A percentile compares a stretch with the other conserved stretches of the same genome.
phyloP scores from a whole-genome alignment of 768 basidiomycete genomes.

The Pleurotus citrinopileatus region DNA sequence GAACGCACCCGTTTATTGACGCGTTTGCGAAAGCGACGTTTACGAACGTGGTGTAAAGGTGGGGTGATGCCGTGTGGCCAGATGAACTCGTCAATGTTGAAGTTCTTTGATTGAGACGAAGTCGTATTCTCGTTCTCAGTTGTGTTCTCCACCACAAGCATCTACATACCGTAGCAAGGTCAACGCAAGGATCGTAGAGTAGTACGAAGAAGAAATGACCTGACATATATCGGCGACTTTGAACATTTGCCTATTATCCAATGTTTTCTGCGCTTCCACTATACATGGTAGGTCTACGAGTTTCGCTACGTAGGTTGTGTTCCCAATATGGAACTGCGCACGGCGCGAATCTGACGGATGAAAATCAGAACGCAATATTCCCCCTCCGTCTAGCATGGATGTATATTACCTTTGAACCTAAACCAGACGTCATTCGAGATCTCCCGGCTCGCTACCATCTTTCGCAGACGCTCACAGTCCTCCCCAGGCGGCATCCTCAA shows the following conservation, averaged over 20 bases:
- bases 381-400: neutral
- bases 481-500: slow-evolving; percentile 84
- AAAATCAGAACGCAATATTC: slow-evolving; percentile 6
- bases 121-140: slow-evolving; percentile 68
- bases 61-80: slow-evolving; percentile 97
- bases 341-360: slow-evolving; percentile 73
- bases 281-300: slow-evolving; percentile 95
- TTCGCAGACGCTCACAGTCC: slow-evolving; percentile 74
- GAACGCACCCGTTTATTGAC: slow-evolving; percentile 72
- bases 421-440: slow-evolving; percentile 88
- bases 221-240: slow-evolving; percentile 99
- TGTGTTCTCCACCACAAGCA: slow-evolving; percentile 85
- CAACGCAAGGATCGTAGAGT: slow-evolving; percentile 12
- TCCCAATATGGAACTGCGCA: slow-evolving; percentile 85
- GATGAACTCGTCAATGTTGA: slow-evolving; percentile 94
- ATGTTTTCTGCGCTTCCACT: slow-evolving; percentile 91
- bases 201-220: slow-evolving; percentile 39
- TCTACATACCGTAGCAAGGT: slow-evolving; percentile 43
- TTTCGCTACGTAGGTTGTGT: slow-evolving; percentile 81
- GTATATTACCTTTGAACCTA: slow-evolving; percentile 85
- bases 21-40: slow-evolving; percentile 89
- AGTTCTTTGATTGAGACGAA: slow-evolving; percentile 52
- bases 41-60: slow-evolving; percentile 85
- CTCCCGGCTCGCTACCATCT: slow-evolving; percentile 79
- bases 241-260: slow-evolving; percentile 97